These are phyloP conservation scores for Ramaria sp. DNA, from an alignment of 768 basidiomycete species.

Conservation along the genomic window DNA sequence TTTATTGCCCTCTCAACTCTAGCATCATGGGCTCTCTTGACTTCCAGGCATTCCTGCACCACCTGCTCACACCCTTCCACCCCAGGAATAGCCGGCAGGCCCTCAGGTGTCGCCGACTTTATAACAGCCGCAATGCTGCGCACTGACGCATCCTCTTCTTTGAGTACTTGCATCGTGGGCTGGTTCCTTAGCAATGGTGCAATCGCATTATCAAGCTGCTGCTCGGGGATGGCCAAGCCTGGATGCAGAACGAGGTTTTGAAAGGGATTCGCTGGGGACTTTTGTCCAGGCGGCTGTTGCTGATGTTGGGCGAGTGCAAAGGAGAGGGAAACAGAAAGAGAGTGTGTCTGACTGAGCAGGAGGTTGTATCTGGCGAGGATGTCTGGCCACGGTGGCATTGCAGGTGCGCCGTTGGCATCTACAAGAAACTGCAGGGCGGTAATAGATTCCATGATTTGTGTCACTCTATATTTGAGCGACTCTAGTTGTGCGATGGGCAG, in stretches of 20 bases:
- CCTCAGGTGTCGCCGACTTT: slow-evolving; percentile 15
- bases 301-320: slow-evolving; percentile 11
- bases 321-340: slow-evolving; percentile 53
- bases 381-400: slow-evolving; percentile 78
- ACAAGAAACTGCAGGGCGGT: slow-evolving; percentile 35
- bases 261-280: slow-evolving; percentile 30
- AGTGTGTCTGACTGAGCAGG: slow-evolving; percentile 73
- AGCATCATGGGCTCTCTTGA: slow-evolving; percentile 60
- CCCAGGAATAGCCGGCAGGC: background rate
- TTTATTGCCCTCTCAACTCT: slow-evolving; percentile 70
- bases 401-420: slow-evolving; percentile 3
- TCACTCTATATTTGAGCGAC: slow-evolving; percentile 64
- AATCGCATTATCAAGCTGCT: slow-evolving; percentile 62
- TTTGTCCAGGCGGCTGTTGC: background rate
- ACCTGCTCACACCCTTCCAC: slow-evolving; percentile 37
- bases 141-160: slow-evolving; percentile 62
- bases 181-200: slow-evolving; percentile 68
- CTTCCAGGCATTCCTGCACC: slow-evolving; percentile 51
- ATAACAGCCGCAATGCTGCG: slow-evolving; percentile 46
- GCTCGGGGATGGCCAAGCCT: slow-evolving; percentile 42
- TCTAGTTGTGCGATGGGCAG: slow-evolving; percentile 64
- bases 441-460: slow-evolving; percentile 73
- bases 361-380: slow-evolving; percentile 80
- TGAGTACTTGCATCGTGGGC: slow-evolving; percentile 68
- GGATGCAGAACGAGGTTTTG: slow-evolving; percentile 67